Base-by-base conservation (phyloP, 345 rosid genomes). In the Eucalyptus sp. region DNA sequence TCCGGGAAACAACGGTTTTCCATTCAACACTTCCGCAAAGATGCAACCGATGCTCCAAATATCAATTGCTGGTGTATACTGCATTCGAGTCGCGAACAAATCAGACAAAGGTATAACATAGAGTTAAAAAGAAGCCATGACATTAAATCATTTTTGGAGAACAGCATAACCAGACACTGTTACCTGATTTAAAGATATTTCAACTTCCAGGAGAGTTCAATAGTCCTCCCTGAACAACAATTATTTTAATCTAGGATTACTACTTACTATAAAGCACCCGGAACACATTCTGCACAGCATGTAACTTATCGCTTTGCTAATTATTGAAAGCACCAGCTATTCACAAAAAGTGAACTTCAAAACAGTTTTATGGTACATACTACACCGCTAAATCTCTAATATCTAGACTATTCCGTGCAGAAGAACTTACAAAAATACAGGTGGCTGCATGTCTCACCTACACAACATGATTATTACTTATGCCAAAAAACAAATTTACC, bases 61-160 rank as follows among this genome's bases (percentile, higher is more conserved):
- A 92, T 98, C 99, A 89, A 98, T 98, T n/a, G 99, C 99, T n/a
- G 99, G 99, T 16, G 99, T 98, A 92, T 98, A 98, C 99, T 98
- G 97, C 95, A 92, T 90, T 88, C 5, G 86, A 79, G 71, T 68
- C 11, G 49, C 50, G 71, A 90, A 87, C 43, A 86, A 3, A 60
- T 62, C 31, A 66, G 85, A 66, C 20, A 83, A 51, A 56, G 86
- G 27, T 7, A 46, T 25, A 18, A 50, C 27, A 86, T 5, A 16
- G 27, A 22, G 31, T 71, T 31, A 88, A 62, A 16, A 22, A 41
- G 44, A 71, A 58, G 14, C 50, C 49, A 22, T 16, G n/a, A 49
- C 44, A 50, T 54, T 76, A 89, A 46, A 90, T 94, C 89, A 93
- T 87, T 90, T 90, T 89, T 87, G 88, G 81, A 88, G 89, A 91